Base-by-base conservation (phyloP, 768 basidiomycete species). In the Ramaria rubella region DNA sequence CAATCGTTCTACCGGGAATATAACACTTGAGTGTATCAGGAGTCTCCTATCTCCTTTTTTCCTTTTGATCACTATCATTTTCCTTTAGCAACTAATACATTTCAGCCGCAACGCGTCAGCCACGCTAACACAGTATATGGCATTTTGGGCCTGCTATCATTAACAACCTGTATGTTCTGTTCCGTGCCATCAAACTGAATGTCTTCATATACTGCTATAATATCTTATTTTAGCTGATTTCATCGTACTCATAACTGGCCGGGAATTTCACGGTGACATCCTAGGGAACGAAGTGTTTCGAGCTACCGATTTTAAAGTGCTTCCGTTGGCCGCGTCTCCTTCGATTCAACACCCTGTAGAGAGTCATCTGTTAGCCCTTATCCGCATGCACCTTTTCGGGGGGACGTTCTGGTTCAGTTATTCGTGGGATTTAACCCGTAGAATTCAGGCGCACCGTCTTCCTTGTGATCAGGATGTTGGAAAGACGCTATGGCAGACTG, bases 381-480 rank as follows among this genome's bases (percentile, higher is more conserved):
- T 97, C 55, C 85, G 87, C 59, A 85, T 87, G 33, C 95, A 98
- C 68, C 73, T 98, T 19, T 75, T 78, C 52, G 74, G 79, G 17
- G 90, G 91, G n/a, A 76, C 77, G 51, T 90, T 98, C 67, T 77
- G 94, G 66, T 96, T 93, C 72, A 90, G 89, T 60, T 96, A 97
- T 69, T 82, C 78, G 1, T 94, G 83, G 79, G 93, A 98, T 69
- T 67, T 99, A 61, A 95, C 96, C 12, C 81, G 87, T 55, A 77
- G 89, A 44, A 70, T 98, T 57, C 94, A 99, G 77, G 75, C 79
- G 34, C 95, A 97, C 68, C 85, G 83, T 77, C 73, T 77, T 33
- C 72, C 75, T 9, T 75, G 75, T 49, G 77, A 82, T 46, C 65
- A 72, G 31, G 80, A 81, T 36, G 70, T 69, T 24, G 75, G 72